Base-by-base conservation (phyloP, 768 basidiomycete genomes). In the Leccinum rimulosum region DNA sequence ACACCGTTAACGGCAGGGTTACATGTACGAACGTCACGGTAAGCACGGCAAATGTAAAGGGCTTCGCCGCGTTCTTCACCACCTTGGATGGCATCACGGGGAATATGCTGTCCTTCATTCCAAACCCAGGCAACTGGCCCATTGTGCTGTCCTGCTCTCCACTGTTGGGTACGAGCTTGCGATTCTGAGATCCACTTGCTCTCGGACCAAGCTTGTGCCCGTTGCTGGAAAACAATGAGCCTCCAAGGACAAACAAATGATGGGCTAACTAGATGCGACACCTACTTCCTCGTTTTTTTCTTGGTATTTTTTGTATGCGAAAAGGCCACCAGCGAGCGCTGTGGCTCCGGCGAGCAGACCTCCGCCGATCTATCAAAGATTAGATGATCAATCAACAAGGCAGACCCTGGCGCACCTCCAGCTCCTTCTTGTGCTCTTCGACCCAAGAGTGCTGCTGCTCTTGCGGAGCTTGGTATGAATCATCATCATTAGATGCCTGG, bases 51-150 rank as follows among this genome's bases (percentile, higher is more conserved):
- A 58, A 87, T 81, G 72, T 80, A 90, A 57, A 89, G 67, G 17
- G 68, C 70, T 68, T 80, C 71, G 33, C 78, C 79, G 10, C 81
- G 65, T 64, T 86, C 84, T 59, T 79, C 76, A 14, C 84, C 86
- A 9, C 83, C 84, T 38, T 73, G 68, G 58, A 91, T 79, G 27
- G 88, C 86, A 53, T 76, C 75, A 3, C 64, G 66, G 30, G 89
- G 89, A 58, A 90, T 86, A 35, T 77, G 68, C 65, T 75, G 83
- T 53, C 87, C 87, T 45, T 83, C 74, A 40, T 76, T 81, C 52
- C 85, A 77, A 36, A 88, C 64, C 89, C 89, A 92, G 22, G 82
- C 82, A 12, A 79, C 77, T 3, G 86, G 84, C 1, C 68, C 76
- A 0, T 69, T 68, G 19, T 78, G 78, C 1, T 80, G 80, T 19